Evolutionary conservation across 2,329 filamentous ascomycete species (phyloP), one percentile per base, ranked within the genome.

Genomic region (Monosporascus sp.): DNA sequence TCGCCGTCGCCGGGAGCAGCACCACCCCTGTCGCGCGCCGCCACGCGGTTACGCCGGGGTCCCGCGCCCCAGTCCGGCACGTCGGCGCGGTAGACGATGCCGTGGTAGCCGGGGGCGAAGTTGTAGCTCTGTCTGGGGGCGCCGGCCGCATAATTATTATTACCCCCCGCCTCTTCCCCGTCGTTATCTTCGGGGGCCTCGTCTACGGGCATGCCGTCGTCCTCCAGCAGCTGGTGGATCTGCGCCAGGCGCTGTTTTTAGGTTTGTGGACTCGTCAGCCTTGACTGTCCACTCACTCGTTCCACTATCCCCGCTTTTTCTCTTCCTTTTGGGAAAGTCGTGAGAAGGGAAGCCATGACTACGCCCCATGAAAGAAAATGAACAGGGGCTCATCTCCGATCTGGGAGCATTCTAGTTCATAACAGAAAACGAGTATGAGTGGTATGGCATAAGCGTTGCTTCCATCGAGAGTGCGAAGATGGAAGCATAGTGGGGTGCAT

Each of bases 81-180:
- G 50, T 91, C 84, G 37, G 90, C 90, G 55, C 91, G 84, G 68
- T 96, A 96, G 26, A 97, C 89, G 24, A 94, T 77, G 37, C 94
- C 93, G 64, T 88, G 80, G 57, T 91, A 89, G 0, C 92, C 89
- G 0, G 94, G 94, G 0, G 93, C 91, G 67, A 99, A 95, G 69
- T 97, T 97, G 74, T 95, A 96, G 37, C 82, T 91, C 65, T 90
- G 88, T 38, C 88, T 82, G 1, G 82, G 82, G 1, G 75, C 72
- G 5, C 2, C 53, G 24, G 87, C 79, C 52, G 69, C 55, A 3
- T 41, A 35, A 31, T 63, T 73, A 47, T 63, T 73, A 47, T 75
- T 81, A 19, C 19, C 49, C 5, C 20, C 48, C 26, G 19, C 41
- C 17, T 38, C 41, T 7, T 7, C 41, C 20, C 14, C 43, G 16